Conservation (phyloP, 192 early-diverging fungal species). For the Diversispora eburnea region DNA sequence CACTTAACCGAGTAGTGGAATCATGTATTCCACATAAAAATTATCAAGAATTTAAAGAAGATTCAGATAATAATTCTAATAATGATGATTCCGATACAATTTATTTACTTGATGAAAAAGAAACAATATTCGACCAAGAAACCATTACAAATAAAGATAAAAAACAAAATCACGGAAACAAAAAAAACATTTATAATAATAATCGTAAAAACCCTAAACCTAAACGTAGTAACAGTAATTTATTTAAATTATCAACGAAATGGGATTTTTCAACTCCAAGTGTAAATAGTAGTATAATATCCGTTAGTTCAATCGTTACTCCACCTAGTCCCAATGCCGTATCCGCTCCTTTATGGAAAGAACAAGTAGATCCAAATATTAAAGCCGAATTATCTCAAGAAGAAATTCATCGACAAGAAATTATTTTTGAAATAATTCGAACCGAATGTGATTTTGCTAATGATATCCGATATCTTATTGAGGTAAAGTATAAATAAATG, state of each 20-base stretch:
- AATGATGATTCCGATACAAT: too few species aligned
- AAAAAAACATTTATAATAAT: not conserved
- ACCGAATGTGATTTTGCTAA: conserved; percentile 17
- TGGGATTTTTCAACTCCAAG: not conserved
- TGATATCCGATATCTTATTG: conserved; percentile 9
- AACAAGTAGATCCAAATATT: conserved; percentile 17
- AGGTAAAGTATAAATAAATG: not conserved
- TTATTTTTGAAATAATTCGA: conserved; percentile 25
- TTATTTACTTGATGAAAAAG: not conserved
- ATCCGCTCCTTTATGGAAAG: conserved; percentile 14
- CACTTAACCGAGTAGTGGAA: not conserved
- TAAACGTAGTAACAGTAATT: not conserved
- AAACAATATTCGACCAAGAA: not conserved
- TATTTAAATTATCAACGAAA: conserved; percentile 10
- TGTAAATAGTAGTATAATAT: not conserved
- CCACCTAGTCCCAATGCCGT: conserved; percentile 1
- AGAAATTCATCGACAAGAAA: conserved; percentile 24
- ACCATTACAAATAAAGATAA: not conserved
- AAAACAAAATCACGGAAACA: too few species aligned
- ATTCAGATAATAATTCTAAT: not conserved
- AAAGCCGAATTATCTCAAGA: not conserved
- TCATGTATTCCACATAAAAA: not conserved
- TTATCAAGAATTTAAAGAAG: not conserved
- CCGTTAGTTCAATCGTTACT: not conserved
- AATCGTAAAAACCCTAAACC: not conserved